phyloP scores from a whole-genome alignment of 345 rosid species.

The Populus alba region DNA sequence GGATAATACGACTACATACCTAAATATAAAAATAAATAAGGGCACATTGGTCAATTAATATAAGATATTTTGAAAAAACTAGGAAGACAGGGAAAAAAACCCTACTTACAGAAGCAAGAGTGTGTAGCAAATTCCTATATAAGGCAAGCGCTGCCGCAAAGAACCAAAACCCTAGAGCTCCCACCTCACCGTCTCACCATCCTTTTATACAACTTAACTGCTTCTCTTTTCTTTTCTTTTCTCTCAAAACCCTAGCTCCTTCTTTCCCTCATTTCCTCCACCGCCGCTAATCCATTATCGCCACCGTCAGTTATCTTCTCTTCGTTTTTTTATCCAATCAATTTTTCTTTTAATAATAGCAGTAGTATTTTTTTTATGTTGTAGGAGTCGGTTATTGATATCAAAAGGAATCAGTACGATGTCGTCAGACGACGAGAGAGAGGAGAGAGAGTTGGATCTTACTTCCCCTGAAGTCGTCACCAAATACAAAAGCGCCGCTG shows the following conservation, averaged over 20 bases:
- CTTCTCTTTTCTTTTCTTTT: background rate
- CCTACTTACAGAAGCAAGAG: background rate
- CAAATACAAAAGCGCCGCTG: slow-evolving; percentile 94
- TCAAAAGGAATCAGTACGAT: slow-evolving; percentile 36
- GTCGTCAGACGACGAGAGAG: slow-evolving; percentile 92
- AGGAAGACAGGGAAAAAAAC: background rate
- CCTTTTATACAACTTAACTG: background rate
- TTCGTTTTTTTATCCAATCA: background rate
- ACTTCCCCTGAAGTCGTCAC: slow-evolving; percentile 89
- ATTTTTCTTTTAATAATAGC: background rate
- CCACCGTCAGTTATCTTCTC: background rate
- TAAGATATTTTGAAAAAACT: background rate
- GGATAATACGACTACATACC: too few species aligned
- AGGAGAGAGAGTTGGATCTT: slow-evolving; percentile 97
- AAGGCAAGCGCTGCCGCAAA: background rate
- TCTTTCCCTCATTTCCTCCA: background rate
- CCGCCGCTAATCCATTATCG: background rate
- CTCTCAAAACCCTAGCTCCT: background rate
- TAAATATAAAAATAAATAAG: too few species aligned
- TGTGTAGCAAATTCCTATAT: slow-evolving; percentile 1
- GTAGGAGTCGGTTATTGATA: background rate
- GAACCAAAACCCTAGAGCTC: slow-evolving; percentile 14
- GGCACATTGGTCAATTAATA: background rate
- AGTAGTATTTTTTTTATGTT: background rate
- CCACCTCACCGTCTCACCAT: slow-evolving; percentile 3